These are phyloP conservation scores for Trypethelium eluteriae DNA, from an alignment of 495 filamentous ascomycete species.

Conservation along the genomic window DNA sequence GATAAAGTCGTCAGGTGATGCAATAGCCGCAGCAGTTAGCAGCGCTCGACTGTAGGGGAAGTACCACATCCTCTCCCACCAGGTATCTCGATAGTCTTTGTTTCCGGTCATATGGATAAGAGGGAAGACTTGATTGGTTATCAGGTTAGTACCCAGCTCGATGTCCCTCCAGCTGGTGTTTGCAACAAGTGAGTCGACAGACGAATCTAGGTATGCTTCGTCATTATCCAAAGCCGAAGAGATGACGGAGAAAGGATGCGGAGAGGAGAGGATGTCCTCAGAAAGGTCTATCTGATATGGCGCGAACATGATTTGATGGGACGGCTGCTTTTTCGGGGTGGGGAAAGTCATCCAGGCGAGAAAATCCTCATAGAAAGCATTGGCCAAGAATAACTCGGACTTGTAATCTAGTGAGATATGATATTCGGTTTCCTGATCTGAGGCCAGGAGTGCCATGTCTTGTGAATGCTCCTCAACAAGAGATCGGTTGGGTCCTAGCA, in stretches of 20 bases:
- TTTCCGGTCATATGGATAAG: slow-evolving; percentile 19
- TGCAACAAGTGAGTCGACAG: neutral
- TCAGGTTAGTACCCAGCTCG: slow-evolving; percentile 14
- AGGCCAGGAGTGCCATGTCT: neutral
- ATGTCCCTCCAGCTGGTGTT: slow-evolving; percentile 14
- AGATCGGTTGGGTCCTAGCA: slow-evolving; percentile 12
- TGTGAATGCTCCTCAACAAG: slow-evolving; percentile 9
- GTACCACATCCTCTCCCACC: slow-evolving; percentile 19
- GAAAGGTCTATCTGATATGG: slow-evolving; percentile 12
- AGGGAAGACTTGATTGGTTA: slow-evolving; percentile 13
- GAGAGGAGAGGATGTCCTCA: slow-evolving; percentile 14
- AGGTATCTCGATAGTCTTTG: slow-evolving; percentile 14
- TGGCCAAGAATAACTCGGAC: slow-evolving; percentile 15
- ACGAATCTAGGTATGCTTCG: neutral
- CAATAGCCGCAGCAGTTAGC: neutral
- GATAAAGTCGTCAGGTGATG: neutral
- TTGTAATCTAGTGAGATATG: slow-evolving; percentile 23
- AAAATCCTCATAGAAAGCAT: slow-evolving; percentile 20
- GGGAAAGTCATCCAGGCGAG: slow-evolving; percentile 15
- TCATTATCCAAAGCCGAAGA: neutral
- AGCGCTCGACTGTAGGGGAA: slow-evolving; percentile 4
- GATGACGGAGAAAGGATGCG: slow-evolving; percentile 12
- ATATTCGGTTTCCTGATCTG: slow-evolving; percentile 17
- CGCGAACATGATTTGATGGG: neutral
- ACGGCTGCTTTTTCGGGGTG: neutral